Evolutionary conservation across 441 rosid species (phyloP), one percentile per base, ranked within the genome.

Genomic region (Adansonia rubrostipa): DNA sequence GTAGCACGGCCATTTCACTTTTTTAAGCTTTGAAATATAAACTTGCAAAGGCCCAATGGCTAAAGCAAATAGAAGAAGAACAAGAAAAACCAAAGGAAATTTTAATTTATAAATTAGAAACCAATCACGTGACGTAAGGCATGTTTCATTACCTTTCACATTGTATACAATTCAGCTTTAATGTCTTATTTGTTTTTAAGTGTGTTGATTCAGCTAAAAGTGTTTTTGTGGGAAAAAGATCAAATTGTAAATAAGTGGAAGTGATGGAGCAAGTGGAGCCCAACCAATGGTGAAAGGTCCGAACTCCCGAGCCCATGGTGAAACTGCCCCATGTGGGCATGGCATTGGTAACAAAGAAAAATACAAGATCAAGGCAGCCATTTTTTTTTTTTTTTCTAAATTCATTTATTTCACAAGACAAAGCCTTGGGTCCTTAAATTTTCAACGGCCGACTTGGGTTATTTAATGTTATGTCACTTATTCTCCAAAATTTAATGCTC

Each of bases 401-500:
- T 61, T 74, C 1, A 33, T 50, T 44, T 73, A 62, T 73, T 77
- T 73, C 73, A 79, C 82, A 50, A 64, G 77, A 17, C 44, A 56
- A 36, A 17, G 72, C 76, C 24, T 57, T 54, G 78, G 67, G 13
- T 64, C 64, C 79, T 67, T 77, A 62, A 77, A 77, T 82, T 66
- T 72, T 36, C 70, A 68, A 76, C 79, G 47, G 73, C 77, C 28
- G 45, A 53, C 74, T 33, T 53, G 28, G n/a, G 63, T 54, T 64
- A 6, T 70, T 51, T 14, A 17, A 6, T 57, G 77, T 44, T 42
- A 17, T 42, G 54, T 77, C 73, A 58, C 79, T 42, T 45, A 72
- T 62, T 13, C 75, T 70, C 28, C 77, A 54, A 74, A 62, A 73
- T 79, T 83, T 22, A 78, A 73, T 82, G 78, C 81, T 75, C 75